Base-by-base conservation (phyloP, 148 eudicot genomes). In the Drosera capensis region DNA sequence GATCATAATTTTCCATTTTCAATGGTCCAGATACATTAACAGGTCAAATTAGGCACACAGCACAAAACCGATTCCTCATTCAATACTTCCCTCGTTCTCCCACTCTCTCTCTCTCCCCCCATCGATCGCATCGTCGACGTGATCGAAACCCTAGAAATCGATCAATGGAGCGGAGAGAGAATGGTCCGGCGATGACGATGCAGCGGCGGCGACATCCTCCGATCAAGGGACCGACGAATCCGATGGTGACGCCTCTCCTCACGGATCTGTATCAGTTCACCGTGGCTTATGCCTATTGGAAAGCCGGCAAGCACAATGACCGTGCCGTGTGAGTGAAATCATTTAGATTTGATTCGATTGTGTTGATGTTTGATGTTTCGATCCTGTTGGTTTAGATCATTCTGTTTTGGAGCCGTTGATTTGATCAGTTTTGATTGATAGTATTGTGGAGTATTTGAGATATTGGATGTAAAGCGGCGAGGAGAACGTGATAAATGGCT, bases 251-350 rank as follows among this genome's bases (percentile, higher is more conserved):
- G 14, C 96, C 96, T 29, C 53, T 86, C 7, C 75, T 86, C 4
- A 82, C 96, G 14, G 96, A 86, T 79, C 77, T 76, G 41, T 86
- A 86, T 57, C 94, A 86, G 78, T 79, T 67, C 58, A 86, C 96
- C 15, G 82, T 86, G 96, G 96, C 96, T 21, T 87, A 82, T 66
- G 94, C 96, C 59, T 82, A 82, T 62, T 87, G 96, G 96, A 87
- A 82, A 79, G 94, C 94, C 39, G 74, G 77, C 53, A 87, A 87
- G 55, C 94, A 87, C 22, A 66, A 68, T 48, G 90, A 87, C 17
- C 78, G 71, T 40, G 88, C 96, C 49, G 96, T 87, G 96, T 87
- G 57, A 59, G 75, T 71, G 6, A 45, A 44, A 22, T 26, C 5
- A 13, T 17, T 17, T 31, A 14, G 51, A 45, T 8, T 48, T 11